phyloP scores from a whole-genome alignment of 2,329 filamentous ascomycete species.

The Teratosphaeria epicoccoides region DNA sequence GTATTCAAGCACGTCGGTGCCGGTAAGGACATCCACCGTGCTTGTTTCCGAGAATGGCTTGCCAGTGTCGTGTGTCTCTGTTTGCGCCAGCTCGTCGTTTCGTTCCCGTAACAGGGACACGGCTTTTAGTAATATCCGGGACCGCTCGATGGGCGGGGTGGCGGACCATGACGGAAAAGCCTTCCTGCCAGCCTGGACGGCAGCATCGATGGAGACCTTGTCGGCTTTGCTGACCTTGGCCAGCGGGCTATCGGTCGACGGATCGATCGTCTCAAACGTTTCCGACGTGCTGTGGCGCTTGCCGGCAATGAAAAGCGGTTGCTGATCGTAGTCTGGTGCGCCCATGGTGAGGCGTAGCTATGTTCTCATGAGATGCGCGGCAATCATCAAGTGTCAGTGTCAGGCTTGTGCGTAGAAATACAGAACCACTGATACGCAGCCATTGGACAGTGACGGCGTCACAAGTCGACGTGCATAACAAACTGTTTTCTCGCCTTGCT shows the following conservation, averaged over 20 bases:
- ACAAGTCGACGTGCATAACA: no score
- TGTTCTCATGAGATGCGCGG: not conserved
- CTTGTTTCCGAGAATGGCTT: constrained; percentile 79
- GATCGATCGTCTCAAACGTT: constrained; percentile 64
- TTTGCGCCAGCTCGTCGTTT: constrained; percentile 67
- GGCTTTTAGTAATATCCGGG: constrained; percentile 67
- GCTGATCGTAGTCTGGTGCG: constrained; percentile 16
- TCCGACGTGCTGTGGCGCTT: constrained; percentile 48
- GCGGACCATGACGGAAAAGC: constrained; percentile 70
- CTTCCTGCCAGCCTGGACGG: constrained; percentile 56
- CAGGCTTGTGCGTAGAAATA: no score
- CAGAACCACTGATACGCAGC: no score
- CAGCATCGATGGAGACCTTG: constrained; percentile 60
- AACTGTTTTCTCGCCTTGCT: no score
- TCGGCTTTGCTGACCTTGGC: constrained; percentile 48
- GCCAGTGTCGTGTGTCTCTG: constrained; percentile 78
- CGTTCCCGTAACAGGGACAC: constrained; percentile 61
- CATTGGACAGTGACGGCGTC: no score
- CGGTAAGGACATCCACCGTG: constrained; percentile 70
- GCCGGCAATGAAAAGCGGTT: constrained; percentile 62
- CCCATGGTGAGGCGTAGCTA: constrained; percentile 1
- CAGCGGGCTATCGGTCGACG: constrained; percentile 57
- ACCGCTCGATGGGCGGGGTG: constrained; percentile 62
- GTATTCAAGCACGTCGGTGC: constrained; percentile 77
- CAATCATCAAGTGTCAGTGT: not conserved